Conservation (phyloP, 805 yeast species). For the Starmerella apis region DNA sequence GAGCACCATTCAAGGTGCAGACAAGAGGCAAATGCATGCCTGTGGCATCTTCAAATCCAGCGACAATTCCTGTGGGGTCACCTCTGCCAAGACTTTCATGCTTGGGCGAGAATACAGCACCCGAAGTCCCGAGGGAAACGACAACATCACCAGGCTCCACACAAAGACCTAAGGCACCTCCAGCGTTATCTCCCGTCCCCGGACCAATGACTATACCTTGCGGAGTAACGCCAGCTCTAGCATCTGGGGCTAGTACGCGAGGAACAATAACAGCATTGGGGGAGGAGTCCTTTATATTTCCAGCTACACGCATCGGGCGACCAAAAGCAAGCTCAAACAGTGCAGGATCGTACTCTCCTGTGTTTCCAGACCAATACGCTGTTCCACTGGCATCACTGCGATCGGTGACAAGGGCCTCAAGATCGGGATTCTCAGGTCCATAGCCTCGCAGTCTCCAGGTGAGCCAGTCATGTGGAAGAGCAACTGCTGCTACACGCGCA, state of each 20-base stretch:
- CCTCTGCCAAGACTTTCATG: slow-evolving; percentile 13
- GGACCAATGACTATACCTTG: slow-evolving; percentile 22
- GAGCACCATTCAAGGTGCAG: slow-evolving; percentile 27
- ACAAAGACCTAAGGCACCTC: slow-evolving; percentile 26
- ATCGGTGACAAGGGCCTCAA: slow-evolving; percentile 25
- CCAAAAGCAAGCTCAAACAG: slow-evolving; percentile 24
- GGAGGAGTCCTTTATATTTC: background rate
- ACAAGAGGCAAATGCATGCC: slow-evolving; percentile 24
- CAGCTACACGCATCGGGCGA: slow-evolving; percentile 23
- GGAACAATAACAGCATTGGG: slow-evolving; percentile 23
- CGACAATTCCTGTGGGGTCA: slow-evolving; percentile 26
- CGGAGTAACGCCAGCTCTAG: slow-evolving; percentile 16
- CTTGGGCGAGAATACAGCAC: slow-evolving; percentile 23
- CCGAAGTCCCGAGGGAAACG: slow-evolving; percentile 26
- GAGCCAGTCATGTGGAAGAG: slow-evolving; percentile 27
- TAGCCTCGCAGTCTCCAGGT: slow-evolving; percentile 26
- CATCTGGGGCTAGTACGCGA: slow-evolving; percentile 19
- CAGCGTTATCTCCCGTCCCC: slow-evolving; percentile 28
- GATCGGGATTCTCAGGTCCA: slow-evolving; percentile 23
- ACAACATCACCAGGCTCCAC: slow-evolving; percentile 22
- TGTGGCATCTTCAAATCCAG: slow-evolving; percentile 25
- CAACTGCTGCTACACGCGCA: slow-evolving; percentile 21
- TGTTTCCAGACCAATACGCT: slow-evolving; percentile 25
- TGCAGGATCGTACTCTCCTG: slow-evolving; percentile 20
- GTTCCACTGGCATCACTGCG: slow-evolving; percentile 27